Conservation (phyloP, 2,329 filamentous ascomycete genomes). For the Purpureocillium lavendulum region DNA sequence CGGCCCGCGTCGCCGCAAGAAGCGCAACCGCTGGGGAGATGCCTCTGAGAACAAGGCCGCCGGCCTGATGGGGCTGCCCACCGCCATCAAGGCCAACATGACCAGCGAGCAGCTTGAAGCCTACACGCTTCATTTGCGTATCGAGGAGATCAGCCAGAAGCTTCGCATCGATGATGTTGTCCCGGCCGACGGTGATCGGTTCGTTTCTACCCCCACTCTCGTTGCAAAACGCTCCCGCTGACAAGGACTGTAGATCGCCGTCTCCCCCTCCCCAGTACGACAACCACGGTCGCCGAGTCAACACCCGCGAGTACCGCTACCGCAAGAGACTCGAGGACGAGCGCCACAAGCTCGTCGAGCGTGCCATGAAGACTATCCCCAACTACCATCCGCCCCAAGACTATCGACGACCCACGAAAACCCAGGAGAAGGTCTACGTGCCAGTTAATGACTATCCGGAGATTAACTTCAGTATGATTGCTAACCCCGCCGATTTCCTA, state of each 20-base stretch:
- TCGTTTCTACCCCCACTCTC: slow-evolving; percentile 25
- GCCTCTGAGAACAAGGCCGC: slow-evolving; percentile 97
- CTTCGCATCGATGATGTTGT: slow-evolving; percentile 98
- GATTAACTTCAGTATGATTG: slow-evolving; percentile 99
- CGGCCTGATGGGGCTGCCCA: slow-evolving; percentile 93
- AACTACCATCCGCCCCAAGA: slow-evolving; percentile 99
- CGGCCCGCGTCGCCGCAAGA: slow-evolving; percentile 84
- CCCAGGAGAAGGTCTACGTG: slow-evolving; percentile 99
- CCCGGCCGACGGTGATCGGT: slow-evolving; percentile 92
- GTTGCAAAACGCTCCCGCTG: background rate
- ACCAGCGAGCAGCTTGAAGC: slow-evolving; percentile 97
- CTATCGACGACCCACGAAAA: slow-evolving; percentile 98
- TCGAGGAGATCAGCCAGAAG: slow-evolving; percentile 99
- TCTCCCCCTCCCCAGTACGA: slow-evolving; percentile 97
- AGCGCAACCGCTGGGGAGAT: slow-evolving; percentile 98
- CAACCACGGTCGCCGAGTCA: slow-evolving; percentile 98
- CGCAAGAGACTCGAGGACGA: slow-evolving; percentile 97
- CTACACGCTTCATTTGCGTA: slow-evolving; percentile 90
- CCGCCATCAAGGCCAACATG: slow-evolving; percentile 95
- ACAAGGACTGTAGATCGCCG: slow-evolving; percentile 60
- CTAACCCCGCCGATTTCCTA: slow-evolving; percentile 73
- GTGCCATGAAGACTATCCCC: slow-evolving; percentile 98
- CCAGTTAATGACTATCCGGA: slow-evolving; percentile 99
- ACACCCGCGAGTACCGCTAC: slow-evolving; percentile 97
- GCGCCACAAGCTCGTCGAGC: slow-evolving; percentile 96